Base-by-base conservation (phyloP, 257 asterid genomes). In the Hygrophila difformis region DNA sequence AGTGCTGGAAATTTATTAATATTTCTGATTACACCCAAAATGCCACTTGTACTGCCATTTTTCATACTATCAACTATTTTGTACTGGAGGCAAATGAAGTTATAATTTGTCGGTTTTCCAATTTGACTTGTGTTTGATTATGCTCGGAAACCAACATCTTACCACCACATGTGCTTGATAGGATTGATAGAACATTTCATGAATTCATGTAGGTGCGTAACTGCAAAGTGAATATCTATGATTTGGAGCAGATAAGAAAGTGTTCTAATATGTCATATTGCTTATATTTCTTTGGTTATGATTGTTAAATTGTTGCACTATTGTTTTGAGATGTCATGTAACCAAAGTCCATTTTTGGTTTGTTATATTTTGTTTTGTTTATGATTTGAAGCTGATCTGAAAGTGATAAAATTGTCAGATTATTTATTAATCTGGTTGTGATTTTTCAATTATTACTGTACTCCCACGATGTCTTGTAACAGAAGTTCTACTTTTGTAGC, bases 401-500 rank as follows among this genome's bases (percentile, higher is more conserved):
- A n/a, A n/a, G n/a, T n/a, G n/a, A n/a, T n/a, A n/a, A n/a, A n/a
- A n/a, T n/a, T n/a, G n/a, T n/a, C n/a, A n/a, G n/a, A n/a, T n/a
- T n/a, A 26, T 37, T 4, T 37, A 37, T 12, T 14, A 37, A 12
- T 8, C 10, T 16, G 20, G 18, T 2, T 18, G 10, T 41, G 18
- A 12, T 41, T 41, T 41, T 15, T 13, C 46, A 13, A 16, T 52
- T 58, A 17, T 68, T 18, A 45, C 12, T 53, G 8, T 48, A 24
- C 7, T 15, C 16, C 21, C 23, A 1, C 44, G 5, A 23, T 7
- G 47, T 23, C 17, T 39, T 39, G 12, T 14, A 56, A 41, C 39
- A 38, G 20, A 21, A 24, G n/a, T n/a, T 58, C 56, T 20, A 66
- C 6, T 42, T 51, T 21, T 72, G 67, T 80, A 89, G 94, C 71